Percentiles rank a stretch among this genome's conserved stretches.
phyloP scores from a whole-genome alignment of 768 basidiomycete genomes.

The Podaxis sp. region DNA sequence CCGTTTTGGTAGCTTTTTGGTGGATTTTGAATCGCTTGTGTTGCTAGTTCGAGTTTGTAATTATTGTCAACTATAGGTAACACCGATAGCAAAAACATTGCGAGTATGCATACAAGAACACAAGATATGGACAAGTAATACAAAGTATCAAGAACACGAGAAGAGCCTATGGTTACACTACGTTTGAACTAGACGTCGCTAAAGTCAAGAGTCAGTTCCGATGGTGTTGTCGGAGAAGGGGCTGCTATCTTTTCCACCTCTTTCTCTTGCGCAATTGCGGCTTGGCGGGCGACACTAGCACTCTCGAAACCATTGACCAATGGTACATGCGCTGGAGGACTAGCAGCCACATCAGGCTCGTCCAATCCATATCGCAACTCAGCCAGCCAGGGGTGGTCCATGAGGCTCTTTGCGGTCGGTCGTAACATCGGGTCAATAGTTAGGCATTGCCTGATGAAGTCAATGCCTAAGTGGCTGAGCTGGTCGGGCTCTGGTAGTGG shows the following conservation, averaged over 20 bases:
- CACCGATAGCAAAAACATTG: background rate
- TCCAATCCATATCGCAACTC: constrained; percentile 71
- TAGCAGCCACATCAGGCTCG: constrained; percentile 56
- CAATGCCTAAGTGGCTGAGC: constrained; percentile 84
- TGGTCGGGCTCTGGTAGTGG: constrained; percentile 90
- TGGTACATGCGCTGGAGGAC: constrained; percentile 36
- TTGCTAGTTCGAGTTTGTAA: background rate
- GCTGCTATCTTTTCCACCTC: constrained; percentile 53
- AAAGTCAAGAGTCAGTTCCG: constrained; percentile 20
- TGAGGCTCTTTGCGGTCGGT: constrained; percentile 80
- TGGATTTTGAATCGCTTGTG: constrained; percentile 8
- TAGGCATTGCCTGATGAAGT: constrained; percentile 90
- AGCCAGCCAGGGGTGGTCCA: constrained; percentile 88
- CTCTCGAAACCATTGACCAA: constrained; percentile 42
- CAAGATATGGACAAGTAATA: constrained; percentile 5
- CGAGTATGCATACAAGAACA: background rate
- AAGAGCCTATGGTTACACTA: background rate
- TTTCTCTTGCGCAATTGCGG: constrained; percentile 52
- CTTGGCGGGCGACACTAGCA: constrained; percentile 51
- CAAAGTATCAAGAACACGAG: background rate
- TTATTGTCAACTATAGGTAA: background rate
- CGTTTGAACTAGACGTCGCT: background rate
- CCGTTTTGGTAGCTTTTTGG: constrained; percentile 6
- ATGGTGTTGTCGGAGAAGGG: constrained; percentile 45
- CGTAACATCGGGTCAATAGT: constrained; percentile 81